Evolutionary conservation across 2,329 filamentous ascomycete species (phyloP).

Genomic region (Penicillium vulpinum): DNA sequence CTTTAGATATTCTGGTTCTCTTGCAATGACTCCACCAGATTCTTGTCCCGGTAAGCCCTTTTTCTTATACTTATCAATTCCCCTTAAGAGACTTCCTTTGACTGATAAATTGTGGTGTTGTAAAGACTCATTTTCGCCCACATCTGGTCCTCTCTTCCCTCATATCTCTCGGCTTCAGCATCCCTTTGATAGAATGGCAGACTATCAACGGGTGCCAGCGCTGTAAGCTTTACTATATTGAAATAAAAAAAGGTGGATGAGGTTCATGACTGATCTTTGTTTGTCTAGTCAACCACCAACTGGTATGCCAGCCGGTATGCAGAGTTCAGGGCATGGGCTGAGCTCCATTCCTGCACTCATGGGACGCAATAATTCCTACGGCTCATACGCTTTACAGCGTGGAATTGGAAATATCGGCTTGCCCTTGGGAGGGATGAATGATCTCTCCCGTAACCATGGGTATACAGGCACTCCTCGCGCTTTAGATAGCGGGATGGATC

Average conservation of each 20-base stretch:
- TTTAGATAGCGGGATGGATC: conserved; percentile 35
- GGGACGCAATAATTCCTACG: conserved; percentile 43
- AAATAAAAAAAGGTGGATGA: not conserved
- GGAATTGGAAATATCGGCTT: conserved; percentile 26
- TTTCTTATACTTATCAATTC: conserved; percentile 21
- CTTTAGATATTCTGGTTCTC: conserved; percentile 53
- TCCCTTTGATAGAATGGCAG: conserved; percentile 41
- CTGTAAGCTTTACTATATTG: conserved; percentile 38
- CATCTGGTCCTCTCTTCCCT: conserved; percentile 36
- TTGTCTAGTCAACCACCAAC: conserved; percentile 48
- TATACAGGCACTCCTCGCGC: conserved; percentile 36
- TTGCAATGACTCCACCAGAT: conserved; percentile 54
- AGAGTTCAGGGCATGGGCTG: conserved; percentile 31
- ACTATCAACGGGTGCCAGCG: conserved; percentile 40
- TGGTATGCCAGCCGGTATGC: conserved; percentile 46
- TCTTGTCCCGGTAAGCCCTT: conserved; percentile 55
- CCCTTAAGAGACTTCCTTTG: not conserved
- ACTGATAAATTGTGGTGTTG: conserved; percentile 23
- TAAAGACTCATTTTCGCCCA: conserved; percentile 37
- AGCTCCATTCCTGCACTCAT: conserved; percentile 32
- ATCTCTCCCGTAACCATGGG: conserved; percentile 35
- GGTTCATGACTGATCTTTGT: conserved; percentile 14
- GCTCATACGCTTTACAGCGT: conserved; percentile 36
- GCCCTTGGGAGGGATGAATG: conserved; percentile 33
- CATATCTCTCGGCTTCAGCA: conserved; percentile 32